Conservation (phyloP, 2,329 filamentous ascomycete species). For the Colletotrichum abscissum region DNA sequence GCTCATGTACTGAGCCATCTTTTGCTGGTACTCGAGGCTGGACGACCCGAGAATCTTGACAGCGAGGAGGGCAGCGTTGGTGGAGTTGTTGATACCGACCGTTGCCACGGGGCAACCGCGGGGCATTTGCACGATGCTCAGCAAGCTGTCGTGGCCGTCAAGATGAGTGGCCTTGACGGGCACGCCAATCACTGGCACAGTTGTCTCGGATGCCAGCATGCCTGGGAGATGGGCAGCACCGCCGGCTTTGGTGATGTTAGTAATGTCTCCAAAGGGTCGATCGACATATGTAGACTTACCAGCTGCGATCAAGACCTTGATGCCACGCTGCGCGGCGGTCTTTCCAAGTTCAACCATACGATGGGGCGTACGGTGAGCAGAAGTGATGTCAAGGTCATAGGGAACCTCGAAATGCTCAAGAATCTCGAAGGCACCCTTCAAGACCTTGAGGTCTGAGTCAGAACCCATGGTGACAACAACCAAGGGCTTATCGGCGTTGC, state of each 20-base stretch:
- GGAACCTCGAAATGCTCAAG: constrained; percentile 78
- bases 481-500: constrained; percentile 58
- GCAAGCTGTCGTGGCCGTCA: constrained; percentile 77
- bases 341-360: constrained; percentile 76
- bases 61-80: constrained; percentile 80
- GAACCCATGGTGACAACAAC: constrained; percentile 88
- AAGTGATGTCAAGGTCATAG: constrained; percentile 80
- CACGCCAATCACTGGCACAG: constrained; percentile 81
- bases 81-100: constrained; percentile 83
- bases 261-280: not conserved
- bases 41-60: constrained; percentile 73
- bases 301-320: constrained; percentile 81
- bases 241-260: constrained; percentile 60
- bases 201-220: constrained; percentile 79
- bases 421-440: constrained; percentile 74
- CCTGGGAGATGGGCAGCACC: constrained; percentile 80
- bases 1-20: constrained; percentile 70
- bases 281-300: not conserved
- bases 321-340: constrained; percentile 71
- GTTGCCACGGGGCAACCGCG: constrained; percentile 79
- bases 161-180: constrained; percentile 80
- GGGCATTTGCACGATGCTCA: constrained; percentile 84
- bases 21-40: constrained; percentile 65
- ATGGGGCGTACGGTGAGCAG: constrained; percentile 79
- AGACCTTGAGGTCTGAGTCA: constrained; percentile 78